Evolutionary conservation across 176 grass and related monocot species (phyloP), one percentile per base, ranked within the genome.

Genomic region (Avena eriantha): DNA sequence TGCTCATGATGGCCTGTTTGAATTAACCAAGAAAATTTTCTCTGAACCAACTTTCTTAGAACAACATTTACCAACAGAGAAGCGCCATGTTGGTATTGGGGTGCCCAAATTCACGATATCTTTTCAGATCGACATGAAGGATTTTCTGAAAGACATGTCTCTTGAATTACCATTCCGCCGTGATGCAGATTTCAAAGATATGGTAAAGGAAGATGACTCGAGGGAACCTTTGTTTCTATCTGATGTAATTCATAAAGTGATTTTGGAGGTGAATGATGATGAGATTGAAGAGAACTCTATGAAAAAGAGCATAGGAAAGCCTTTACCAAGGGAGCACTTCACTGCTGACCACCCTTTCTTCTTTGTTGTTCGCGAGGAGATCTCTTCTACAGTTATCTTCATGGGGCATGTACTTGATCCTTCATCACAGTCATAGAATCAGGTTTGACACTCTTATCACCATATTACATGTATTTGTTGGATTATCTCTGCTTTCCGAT

Each of bases 181-280:
- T 33, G 90, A 88, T 73, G 86, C 90, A 78, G 86, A 91, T 78
- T 91, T 91, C 72, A 33, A 83, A 64, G 78, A 91, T 72, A 85
- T 91, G 86, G 22, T 88, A 6, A 91, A 88, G 63, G 71, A 88
- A 77, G 70, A 77, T 78, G 63, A 39, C 12, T 77, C 71, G 10
- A 48, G 34, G 48, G 19, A 57, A 16, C 78, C 78, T 35, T 82
- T 88, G 71, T 78, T 82, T 88, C 71, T 91, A 43, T 88, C 90
- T 58, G 63, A 84, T 88, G 86, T 88, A 81, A 33, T 88, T 82
- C 86, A 91, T 73, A 91, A 71, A 85, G 71, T 66, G 8, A 23
- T 91, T 85, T 61, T 91, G 78, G 90, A 91, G 82, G 82, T 88
- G 23, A 82, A 88, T 77, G 82, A 91, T 34, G 46, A 82, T 47